Evolutionary conservation across 345 rosid species (phyloP), one percentile per base, ranked within the genome.

Genomic region (Brassica carinata): DNA sequence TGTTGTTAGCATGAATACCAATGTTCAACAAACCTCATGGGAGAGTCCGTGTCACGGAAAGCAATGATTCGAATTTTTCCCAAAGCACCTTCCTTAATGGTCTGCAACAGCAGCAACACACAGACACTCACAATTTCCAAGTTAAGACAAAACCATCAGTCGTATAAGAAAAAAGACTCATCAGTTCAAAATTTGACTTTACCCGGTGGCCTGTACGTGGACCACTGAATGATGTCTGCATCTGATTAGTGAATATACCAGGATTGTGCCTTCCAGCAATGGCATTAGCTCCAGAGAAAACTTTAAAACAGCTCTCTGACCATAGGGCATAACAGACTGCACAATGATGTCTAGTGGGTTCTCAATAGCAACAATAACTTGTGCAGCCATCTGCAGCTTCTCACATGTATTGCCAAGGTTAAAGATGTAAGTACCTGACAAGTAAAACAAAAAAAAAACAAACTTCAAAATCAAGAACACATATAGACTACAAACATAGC

Each of bases 1-100:
- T 93, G 86, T 93, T 93, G 58, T 91, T 93, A 19, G 97, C 89
- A 3, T 93, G 98, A 75, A 93, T 93, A 3, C 94, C 93, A 69
- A 91, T 86, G 72, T 91, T n/a, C 98, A 5, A 93, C 93, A 76
- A 80, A 93, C 0, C 87, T 64, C 94, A 93, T 88, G 1, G 98
- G 97, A 1, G 97, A 93, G 67, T 90, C 97, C 0, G 97, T 90
- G 77, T 93, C 94, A 65, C 94, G 89, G 64, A 90, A 93, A 38
- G 93, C 91, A 66, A 91, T 91, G 69, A 94, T 91, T 0, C 93
- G 95, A 66, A 93, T 90, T 78, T 91, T 91, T 67, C 94, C 97
- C 19, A 91, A 91, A 30, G 97, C 94, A 30, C 92, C 89, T 88
- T 93, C 97, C 77, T 90, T 90, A 38, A 93, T 93, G 14, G 98